Conservation (phyloP, 805 yeast species). For the Tetrapisispora taiwanensis region DNA sequence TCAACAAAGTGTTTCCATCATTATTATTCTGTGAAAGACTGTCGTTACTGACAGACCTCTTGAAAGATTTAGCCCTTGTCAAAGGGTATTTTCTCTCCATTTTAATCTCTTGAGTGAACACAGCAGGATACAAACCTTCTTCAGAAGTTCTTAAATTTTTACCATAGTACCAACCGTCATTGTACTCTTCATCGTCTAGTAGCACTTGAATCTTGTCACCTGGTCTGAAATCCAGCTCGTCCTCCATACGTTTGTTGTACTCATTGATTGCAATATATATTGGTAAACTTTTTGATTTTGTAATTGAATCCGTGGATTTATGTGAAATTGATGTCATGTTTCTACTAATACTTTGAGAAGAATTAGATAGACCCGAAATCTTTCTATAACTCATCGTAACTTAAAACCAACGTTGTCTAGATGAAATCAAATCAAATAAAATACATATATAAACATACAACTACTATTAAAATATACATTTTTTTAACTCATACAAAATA, state of each 20-base stretch:
- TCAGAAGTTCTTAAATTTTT: conserved; percentile 56
- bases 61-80: conserved; percentile 44
- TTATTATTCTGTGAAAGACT: neutral
- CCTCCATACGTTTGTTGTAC: conserved; percentile 77
- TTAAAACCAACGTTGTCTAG: too few relatives aligned
- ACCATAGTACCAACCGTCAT: conserved; percentile 96
- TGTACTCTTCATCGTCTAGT: conserved; percentile 84
- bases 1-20: conserved; percentile 5
- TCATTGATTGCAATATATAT: conserved; percentile 61
- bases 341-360: neutral
- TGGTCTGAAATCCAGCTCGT: conserved; percentile 66
- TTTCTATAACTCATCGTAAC: neutral
- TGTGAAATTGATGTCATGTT: neutral
- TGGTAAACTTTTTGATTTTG: conserved; percentile 7
- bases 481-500: too few relatives aligned
- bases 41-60: conserved; percentile 26
- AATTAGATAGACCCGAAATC: neutral
- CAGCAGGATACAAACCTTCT: conserved; percentile 84
- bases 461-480: too few relatives aligned
- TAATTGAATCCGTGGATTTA: neutral
- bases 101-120: conserved; percentile 56
- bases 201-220: conserved; percentile 85
- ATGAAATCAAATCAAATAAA: too few relatives aligned
- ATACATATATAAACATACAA: too few relatives aligned
- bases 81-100: conserved; percentile 32